Evolutionary conservation across 768 basidiomycete genomes (phyloP), one percentile per base, ranked within the genome.

Genomic region (Cystobasidium ongulense): DNA sequence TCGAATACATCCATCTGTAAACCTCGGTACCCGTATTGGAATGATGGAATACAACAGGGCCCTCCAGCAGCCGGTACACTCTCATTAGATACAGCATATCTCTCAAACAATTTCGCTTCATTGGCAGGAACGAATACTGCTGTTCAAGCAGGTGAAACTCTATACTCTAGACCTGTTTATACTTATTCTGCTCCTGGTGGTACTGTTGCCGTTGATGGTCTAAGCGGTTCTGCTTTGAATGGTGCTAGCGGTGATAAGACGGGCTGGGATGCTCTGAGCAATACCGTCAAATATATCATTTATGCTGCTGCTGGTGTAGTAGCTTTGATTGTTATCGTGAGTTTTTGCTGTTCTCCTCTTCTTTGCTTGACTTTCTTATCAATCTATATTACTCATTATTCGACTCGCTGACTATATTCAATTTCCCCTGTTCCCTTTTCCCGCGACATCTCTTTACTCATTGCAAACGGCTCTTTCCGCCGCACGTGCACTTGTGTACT

Each of bases 201-300:
- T 3, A 64, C 63, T 4, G 63, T 57, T 23, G 36, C n/a, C 38
- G 50, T 36, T 29, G 10, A 7, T 36, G 68, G 68, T 11, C 23
- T 27, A 15, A 18, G 25, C 15, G 23, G n/a, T 7, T 21, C 68
- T 3, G n/a, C 21, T 38, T 36, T 35, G 27, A 71, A 52, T 38
- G 54, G 25, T 5, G 67, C 7, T 27, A n/a, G 21, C 1, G 35
- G 25, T 4, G 43, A 57, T 2, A n/a, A 11, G 27, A 31, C 27
- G 8, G 68, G 54, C 59, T 52, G 68, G 54, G 54, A 53, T 23
- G 41, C 15, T 11, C 59, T 59, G 33, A 35, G 31, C 54, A 38
- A 71, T 54, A 59, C 52, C 7, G 54, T 54, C 31, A 54, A 71
- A 36, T 71, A 71, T 71, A 53, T 52, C 31, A 71, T 71, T 23